Base-by-base conservation (phyloP, 2,329 filamentous ascomycete species). In the Calonectria naviculata region DNA sequence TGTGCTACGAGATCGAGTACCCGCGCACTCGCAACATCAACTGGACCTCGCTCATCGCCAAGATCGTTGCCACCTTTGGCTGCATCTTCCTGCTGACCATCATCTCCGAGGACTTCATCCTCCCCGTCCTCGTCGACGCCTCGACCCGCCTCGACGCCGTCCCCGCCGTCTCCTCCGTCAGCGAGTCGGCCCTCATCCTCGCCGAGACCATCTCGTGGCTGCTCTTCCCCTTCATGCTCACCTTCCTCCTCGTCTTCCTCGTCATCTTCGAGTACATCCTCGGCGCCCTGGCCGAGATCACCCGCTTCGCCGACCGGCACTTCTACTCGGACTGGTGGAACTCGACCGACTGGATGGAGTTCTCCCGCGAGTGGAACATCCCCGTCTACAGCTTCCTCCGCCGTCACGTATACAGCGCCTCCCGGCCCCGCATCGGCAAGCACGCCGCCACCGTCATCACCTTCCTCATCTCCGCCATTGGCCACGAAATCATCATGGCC, bases 251-350 rank as follows among this genome's bases (percentile, higher is more conserved):
- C 58, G 95, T 98, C 67, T 99, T 99, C 86, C 91, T 99, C 70
- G 95, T 98, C 82, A 98, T 98, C 78, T 99, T 98, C 83, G 97
- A 99, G 83, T 99, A 98, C 83, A 90, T 98, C 13, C 90, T 98
- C 38, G 97, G 96, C 69, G 95, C 95, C 58, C 98, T 97, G 79
- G 97, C 95, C 17, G 97, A 99, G 83, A 94, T 98, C 76, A 98
- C 95, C 21, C 89, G 92, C 78, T 98, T 98, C 82, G 96, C 93
- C 64, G 97, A 98, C 83, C 92, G 96, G 46, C 94, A 97, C 83
- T 98, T 98, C 85, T 99, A 98, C 86, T 87, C 87, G 62, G 91
- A 93, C 85, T 92, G 91, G 90, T 92, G 91, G 91, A 93, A 93
- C 84, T 91, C 89, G 76, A 94, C 92, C 75, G 94, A 96, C 87